phyloP scores from a whole-genome alignment of 495 filamentous ascomycete genomes.

The Bacidia gigantensis region DNA sequence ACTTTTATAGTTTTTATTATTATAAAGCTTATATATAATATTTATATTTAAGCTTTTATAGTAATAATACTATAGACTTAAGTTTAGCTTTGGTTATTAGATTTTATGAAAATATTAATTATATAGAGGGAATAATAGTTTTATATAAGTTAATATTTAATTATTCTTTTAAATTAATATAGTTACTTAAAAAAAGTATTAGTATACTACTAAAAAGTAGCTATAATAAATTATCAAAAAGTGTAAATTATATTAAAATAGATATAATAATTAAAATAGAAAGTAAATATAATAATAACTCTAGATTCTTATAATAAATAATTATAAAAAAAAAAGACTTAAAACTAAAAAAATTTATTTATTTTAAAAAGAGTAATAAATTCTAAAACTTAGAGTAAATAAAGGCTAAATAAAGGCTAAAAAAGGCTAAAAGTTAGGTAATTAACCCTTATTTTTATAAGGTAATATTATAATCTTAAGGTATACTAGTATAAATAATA shows the following conservation, averaged over 20 bases:
- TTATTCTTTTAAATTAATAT: neutral
- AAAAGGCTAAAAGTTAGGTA: constrained; percentile 1
- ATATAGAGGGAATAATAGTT: neutral
- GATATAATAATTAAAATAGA: neutral
- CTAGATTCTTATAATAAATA: neutral
- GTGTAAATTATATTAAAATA: constrained; percentile 6
- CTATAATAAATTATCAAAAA: neutral
- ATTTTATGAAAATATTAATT: neutral
- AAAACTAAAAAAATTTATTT: neutral
- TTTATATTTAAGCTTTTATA: neutral
- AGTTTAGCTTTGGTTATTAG: too few relatives aligned
- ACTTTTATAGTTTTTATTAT: neutral
- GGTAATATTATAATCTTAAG: too few relatives aligned
- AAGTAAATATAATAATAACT: constrained; percentile 1
- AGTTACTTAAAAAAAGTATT: neutral
- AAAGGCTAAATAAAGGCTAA: neutral
- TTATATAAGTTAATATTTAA: too few relatives aligned
- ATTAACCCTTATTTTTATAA: neutral
- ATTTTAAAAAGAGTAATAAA: too few relatives aligned
- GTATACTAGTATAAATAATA: neutral
- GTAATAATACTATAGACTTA: too few relatives aligned
- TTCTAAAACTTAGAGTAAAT: constrained; percentile 8
- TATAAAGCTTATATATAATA: neutral
- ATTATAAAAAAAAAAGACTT: neutral
- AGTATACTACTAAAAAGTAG: neutral